Evolutionary conservation across 768 basidiomycete genomes (phyloP), one percentile per base, ranked within the genome.

Genomic region (Pleurotus tuber-regium): DNA sequence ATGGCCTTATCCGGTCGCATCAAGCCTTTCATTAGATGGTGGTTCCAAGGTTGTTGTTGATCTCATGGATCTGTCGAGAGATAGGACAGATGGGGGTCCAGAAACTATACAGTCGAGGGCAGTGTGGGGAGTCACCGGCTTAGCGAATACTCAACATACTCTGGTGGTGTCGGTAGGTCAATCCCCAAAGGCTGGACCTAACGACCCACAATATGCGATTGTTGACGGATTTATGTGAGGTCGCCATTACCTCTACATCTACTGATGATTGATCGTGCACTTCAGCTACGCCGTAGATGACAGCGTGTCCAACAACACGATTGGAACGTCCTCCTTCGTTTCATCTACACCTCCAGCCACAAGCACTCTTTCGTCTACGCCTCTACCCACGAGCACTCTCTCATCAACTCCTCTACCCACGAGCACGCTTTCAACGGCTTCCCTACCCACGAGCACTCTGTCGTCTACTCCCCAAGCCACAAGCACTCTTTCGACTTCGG

Each of bases 201-300:
- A 19, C 26, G 41, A 25, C 19, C 41, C 18, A 24, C 12, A 33
- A 18, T 54, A 44, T 23, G 35, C 49, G 23, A 41, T 54, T 24
- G 55, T 57, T 6, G 55, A 57, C 29, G 55, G 44, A 8, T 50
- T 57, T 35, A 54, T 50, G 55, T 57, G 25, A 26, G 55, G 18
- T 5, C 18, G 1, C 12, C 4, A 14, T 18, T 28, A 19, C 19
- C 30, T 49, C 2, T 40, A 8, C 18, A n/a, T n/a, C n/a, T n/a
- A n/a, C n/a, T n/a, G n/a, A n/a, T n/a, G n/a, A n/a, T n/a, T 38
- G 24, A 28, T n/a, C 21, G 12, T 8, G 23, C 7, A n/a, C n/a
- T n/a, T n/a, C 7, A 46, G 43, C n/a, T 26, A 24, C 18, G 29
- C 43, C 16, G 46, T 12, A 23, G 43, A 44, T 29, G 43, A 44